phyloP scores from a whole-genome alignment of 164 flowering plant genomes.

The Umbilicus rupestris region DNA sequence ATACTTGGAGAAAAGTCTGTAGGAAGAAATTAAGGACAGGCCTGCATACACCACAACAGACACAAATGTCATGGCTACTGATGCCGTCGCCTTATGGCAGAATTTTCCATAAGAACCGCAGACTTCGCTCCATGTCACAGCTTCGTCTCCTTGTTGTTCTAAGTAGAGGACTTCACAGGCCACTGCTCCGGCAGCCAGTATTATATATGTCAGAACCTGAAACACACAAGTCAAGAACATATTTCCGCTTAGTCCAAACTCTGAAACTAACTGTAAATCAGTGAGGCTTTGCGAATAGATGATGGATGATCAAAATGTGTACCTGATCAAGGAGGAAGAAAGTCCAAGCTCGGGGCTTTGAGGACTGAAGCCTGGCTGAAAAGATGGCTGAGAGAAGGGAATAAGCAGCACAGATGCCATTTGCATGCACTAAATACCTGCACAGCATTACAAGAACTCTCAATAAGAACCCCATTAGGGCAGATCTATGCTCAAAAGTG shows the following conservation, averaged over 20 bases:
- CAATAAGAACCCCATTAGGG: neutral
- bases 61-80: slow-evolving; percentile 50
- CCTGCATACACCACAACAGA: slow-evolving; percentile 41
- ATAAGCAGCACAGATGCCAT: slow-evolving; percentile 86
- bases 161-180: slow-evolving; percentile 61
- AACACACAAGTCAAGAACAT: neutral
- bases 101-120: slow-evolving; percentile 50
- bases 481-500: neutral
- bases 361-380: slow-evolving; percentile 46
- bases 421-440: slow-evolving; percentile 87
- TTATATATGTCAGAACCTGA: slow-evolving; percentile 58
- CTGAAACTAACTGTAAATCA: no score
- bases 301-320: neutral
- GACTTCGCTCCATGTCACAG: slow-evolving; percentile 54
- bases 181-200: slow-evolving; percentile 67
- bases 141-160: slow-evolving; percentile 56
- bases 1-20: slow-evolving; percentile 68
- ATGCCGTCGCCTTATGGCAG: slow-evolving; percentile 49
- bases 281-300: neutral
- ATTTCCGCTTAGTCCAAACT: no score
- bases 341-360: slow-evolving; percentile 55
- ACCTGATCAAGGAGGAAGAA: slow-evolving; percentile 88
- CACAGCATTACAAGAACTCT: neutral
- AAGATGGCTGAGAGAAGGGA: slow-evolving; percentile 70
- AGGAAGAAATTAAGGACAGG: slow-evolving; percentile 72